Base-by-base conservation (phyloP, 306 rosid species). In the Cicer judaicum region DNA sequence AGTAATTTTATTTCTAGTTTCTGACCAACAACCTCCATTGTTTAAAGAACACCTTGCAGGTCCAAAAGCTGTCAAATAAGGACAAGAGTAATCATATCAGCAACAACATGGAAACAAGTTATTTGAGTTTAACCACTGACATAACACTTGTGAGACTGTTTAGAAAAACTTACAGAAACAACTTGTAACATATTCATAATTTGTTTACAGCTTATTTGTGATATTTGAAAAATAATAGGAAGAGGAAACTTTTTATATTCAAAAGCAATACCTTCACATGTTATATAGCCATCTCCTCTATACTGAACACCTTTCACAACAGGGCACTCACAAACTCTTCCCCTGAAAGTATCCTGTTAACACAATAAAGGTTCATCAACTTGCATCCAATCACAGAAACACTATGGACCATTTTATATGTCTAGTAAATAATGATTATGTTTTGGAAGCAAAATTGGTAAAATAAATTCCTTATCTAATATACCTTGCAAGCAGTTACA, bases 241-340 rank as follows among this genome's bases (percentile, higher is more conserved):
- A 56, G 24, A 18, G 65, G 56, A 29, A 77, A 47, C 3, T 49
- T 47, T 10, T 4, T 14, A 13, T 38, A 64, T 5, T 16, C 40
- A 73, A 38, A 71, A 74, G 64, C 57, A 61, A 46, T 90, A 94
- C 99, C 97, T 77, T 80, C 81, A 64, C 99, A 94, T 62, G 87
- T 73, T 49, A 85, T 73, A 76, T 94, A 94, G 38, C 97, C 99
- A 82, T 92, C 93, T 48, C 99, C 99, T 73, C 10, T 87, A 44
- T 94, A 94, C 76, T 88, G 95, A 80, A 94, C 89, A 57, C 99
- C 97, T 3, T 82, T 82, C 69, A 84, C 92, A 15, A 81, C 68
- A 54, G 99, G 99, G 79, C 99, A 94, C 85, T 92, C 92, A 1
- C 99, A 94, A 80, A 94, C 87, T 88, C 97, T 90, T 83, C 97